phyloP scores from a whole-genome alignment of 2,329 filamentous ascomycete species.

The Penicillium brasilianum region DNA sequence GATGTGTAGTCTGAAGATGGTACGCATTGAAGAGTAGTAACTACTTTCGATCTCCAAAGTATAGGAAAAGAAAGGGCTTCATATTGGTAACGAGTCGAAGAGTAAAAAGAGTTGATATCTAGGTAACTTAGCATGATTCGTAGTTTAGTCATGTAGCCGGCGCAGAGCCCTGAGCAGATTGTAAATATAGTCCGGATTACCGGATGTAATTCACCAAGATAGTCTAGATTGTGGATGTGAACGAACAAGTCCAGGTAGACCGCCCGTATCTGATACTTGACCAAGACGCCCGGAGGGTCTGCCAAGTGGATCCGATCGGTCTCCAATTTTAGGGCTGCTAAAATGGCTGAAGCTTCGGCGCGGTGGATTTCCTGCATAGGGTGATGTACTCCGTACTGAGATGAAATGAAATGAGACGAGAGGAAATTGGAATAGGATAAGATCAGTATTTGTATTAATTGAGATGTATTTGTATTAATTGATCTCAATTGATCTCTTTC shows the following conservation, averaged over 20 bases:
- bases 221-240: not conserved
- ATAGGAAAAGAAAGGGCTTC: not conserved
- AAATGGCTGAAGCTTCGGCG: not conserved
- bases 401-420: not conserved
- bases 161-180: not conserved
- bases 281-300: not conserved
- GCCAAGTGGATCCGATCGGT: constrained; percentile 9
- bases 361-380: constrained; percentile 1
- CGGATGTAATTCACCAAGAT: not conserved
- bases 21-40: not conserved
- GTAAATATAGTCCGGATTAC: not conserved
- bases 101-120: no score
- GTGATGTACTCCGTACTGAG: no score
- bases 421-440: not conserved
- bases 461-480: not conserved
- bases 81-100: not conserved
- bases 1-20: not conserved
- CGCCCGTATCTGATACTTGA: not conserved
- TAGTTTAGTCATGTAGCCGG: not conserved
- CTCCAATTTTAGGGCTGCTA: constrained; percentile 8
- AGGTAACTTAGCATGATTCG: no score
- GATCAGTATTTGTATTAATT: not conserved
- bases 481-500: not conserved
- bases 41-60: not conserved
- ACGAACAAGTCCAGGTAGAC: not conserved